Evolutionary conservation across 2,329 filamentous ascomycete species (phyloP).

Genomic region (Colletotrichum nymphaeae): DNA sequence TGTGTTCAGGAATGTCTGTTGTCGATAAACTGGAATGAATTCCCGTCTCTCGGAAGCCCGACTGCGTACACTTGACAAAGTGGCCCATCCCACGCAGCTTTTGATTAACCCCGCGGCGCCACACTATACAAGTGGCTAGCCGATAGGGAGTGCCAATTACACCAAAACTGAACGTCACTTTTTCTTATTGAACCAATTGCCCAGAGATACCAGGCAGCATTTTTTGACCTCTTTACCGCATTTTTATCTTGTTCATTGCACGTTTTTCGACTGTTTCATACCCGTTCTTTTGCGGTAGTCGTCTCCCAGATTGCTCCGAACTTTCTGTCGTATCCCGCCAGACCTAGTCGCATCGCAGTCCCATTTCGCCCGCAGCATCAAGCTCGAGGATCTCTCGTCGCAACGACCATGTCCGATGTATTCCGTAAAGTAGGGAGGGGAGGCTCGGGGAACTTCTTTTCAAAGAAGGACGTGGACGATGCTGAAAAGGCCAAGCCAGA

Average conservation of each 20-base stretch:
- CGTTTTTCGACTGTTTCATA: background rate
- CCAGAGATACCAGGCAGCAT: background rate
- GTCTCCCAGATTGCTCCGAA: background rate
- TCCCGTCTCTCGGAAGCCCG: slow-evolving; percentile 1
- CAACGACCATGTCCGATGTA: slow-evolving; percentile 48
- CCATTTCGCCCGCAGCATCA: background rate
- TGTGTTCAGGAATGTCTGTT: slow-evolving; percentile 1
- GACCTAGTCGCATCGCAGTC: background rate
- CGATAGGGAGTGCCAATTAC: slow-evolving; percentile 21
- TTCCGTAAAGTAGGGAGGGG: slow-evolving; percentile 68
- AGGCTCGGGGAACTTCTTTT: slow-evolving; percentile 72
- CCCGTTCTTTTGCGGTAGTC: background rate
- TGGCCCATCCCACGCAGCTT: slow-evolving; percentile 10
- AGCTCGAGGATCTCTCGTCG: background rate
- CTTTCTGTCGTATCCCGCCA: background rate
- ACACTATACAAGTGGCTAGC: slow-evolving; percentile 17
- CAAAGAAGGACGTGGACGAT: slow-evolving; percentile 62
- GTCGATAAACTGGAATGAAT: slow-evolving; percentile 18
- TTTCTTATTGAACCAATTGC: background rate
- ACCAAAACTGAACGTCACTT: slow-evolving; percentile 28
- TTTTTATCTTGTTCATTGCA: background rate
- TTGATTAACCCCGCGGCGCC: slow-evolving; percentile 33
- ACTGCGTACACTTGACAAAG: slow-evolving; percentile 13
- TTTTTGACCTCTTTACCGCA: background rate
- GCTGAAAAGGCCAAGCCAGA: slow-evolving; percentile 45